These are phyloP conservation scores for Russula dissimulans DNA, from an alignment of 768 basidiomycete genomes.

Conservation along the genomic window DNA sequence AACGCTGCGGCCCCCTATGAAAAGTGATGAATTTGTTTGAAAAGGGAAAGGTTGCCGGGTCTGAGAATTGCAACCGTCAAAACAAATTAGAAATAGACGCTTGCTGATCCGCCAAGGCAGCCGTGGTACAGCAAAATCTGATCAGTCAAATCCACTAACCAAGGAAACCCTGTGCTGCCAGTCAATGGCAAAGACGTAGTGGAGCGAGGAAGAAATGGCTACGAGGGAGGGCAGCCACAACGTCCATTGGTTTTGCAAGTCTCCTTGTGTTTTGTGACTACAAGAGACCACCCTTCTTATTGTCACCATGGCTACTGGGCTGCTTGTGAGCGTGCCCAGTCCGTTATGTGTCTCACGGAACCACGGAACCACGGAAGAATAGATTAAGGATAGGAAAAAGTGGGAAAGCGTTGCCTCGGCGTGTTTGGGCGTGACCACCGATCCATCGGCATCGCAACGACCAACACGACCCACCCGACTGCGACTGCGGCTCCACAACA, in stretches of 20 bases:
- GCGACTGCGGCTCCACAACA: not conserved
- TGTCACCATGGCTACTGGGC: not conserved
- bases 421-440: no score
- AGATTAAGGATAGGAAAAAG: no score
- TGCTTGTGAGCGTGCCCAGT: no score
- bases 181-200: not conserved
- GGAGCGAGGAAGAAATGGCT: not conserved
- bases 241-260: not conserved
- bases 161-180: not conserved
- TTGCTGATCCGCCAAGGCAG: no score
- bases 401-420: no score
- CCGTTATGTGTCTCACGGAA: no score
- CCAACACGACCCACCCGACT: not conserved
- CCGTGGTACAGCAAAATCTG: no score
- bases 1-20: not conserved
- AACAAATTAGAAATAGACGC: not conserved
- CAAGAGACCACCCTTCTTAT: not conserved
- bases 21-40: not conserved
- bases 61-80: slow-evolving; percentile 3
- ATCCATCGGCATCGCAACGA: not conserved
- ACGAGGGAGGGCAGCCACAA: not conserved
- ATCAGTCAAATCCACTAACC: not conserved
- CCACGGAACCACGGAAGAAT: no score
- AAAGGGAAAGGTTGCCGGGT: not conserved
- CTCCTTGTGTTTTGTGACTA: not conserved